A percentile compares a stretch with the other conserved stretches of the same genome.
These are phyloP conservation scores for Aspergillus sp. DNA, from an alignment of 2,329 filamentous ascomycete genomes.

Conservation along the genomic window DNA sequence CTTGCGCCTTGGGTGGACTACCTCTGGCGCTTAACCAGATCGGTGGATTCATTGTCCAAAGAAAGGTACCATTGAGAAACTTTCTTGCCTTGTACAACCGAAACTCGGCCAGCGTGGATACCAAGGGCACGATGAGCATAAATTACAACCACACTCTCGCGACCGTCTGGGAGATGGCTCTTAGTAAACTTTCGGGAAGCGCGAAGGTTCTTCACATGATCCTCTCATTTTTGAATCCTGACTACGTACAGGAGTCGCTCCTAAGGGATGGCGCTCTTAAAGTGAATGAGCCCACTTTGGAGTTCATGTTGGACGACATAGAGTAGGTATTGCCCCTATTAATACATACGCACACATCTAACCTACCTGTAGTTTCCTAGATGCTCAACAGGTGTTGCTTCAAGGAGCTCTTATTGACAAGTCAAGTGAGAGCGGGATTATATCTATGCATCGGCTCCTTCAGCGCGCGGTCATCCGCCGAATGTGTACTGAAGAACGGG, in stretches of 20 bases:
- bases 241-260: constrained; percentile 1
- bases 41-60: constrained; percentile 5
- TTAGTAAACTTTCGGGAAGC: constrained; percentile 5
- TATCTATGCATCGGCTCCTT: constrained; percentile 6
- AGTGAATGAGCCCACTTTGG: neutral
- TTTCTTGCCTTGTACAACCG: constrained; percentile 3
- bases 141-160: constrained; percentile 2
- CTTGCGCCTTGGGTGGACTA: constrained; percentile 2
- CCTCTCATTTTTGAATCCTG: constrained; percentile 7
- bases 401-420: constrained; percentile 7
- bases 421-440: constrained; percentile 4
- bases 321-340: constrained; percentile 2
- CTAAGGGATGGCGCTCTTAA: constrained; percentile 1
- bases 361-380: constrained; percentile 5
- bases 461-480: constrained; percentile 7
- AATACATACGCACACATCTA: too few species aligned
- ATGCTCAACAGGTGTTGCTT: constrained; percentile 6
- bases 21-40: constrained; percentile 6
- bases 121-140: constrained; percentile 2
- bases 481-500: constrained; percentile 4
- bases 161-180: constrained; percentile 5
- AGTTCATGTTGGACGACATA: constrained; percentile 1
- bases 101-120: constrained; percentile 4
- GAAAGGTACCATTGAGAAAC: constrained; percentile 1
- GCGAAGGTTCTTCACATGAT: constrained; percentile 4